Evolutionary conservation across 75 land plant genomes (phyloP), one percentile per base, ranked within the genome.

Genomic region (Azolla pinnata): DNA sequence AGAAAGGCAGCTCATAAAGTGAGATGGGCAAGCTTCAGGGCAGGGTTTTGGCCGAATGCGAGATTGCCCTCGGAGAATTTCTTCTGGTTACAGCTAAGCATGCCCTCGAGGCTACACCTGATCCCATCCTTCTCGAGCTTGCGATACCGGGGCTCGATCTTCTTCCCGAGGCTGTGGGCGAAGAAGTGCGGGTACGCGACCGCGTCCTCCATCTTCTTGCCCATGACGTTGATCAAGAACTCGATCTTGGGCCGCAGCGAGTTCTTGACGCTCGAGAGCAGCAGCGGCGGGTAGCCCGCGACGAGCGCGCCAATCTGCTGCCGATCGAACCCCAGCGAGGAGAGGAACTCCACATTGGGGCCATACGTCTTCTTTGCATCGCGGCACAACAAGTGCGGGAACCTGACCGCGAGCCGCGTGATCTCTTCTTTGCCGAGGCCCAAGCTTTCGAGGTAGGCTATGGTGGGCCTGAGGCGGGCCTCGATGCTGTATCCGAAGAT

Each of bases 401-500:
- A 91, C 27, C 59, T 63, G 7, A 85, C 21, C 2, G 68, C 76
- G 17, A 91, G 70, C 51, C 55, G 74, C 60, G 66, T 72, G 33
- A 91, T 60, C 23, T 80, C 79, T 4, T 45, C 10, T 7, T 80
- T 66, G 2, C 52, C 63, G 7, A 87, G 54, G 8, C 93, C 97
- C 1, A 87, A 31, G 25, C 72, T 66, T 48, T 62, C 65, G 57
- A 91, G 64, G 61, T 80, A 91, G 38, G 81, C 81, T 0, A 64
- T 32, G 17, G 86, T 87, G 2, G 88, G 88, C 4, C 55, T 70
- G 0, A 91, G 76, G 50, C 97, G 72, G 18, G 78, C 78, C 48
- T 80, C 83, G 14, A 91, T 79, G 50, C 82, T 87, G 70, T 87
- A 87, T 8, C 97, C 97, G 70, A 91, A 62, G 0, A 91, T 69